phyloP scores from a whole-genome alignment of 768 basidiomycete species.

The Leccinum broughii region DNA sequence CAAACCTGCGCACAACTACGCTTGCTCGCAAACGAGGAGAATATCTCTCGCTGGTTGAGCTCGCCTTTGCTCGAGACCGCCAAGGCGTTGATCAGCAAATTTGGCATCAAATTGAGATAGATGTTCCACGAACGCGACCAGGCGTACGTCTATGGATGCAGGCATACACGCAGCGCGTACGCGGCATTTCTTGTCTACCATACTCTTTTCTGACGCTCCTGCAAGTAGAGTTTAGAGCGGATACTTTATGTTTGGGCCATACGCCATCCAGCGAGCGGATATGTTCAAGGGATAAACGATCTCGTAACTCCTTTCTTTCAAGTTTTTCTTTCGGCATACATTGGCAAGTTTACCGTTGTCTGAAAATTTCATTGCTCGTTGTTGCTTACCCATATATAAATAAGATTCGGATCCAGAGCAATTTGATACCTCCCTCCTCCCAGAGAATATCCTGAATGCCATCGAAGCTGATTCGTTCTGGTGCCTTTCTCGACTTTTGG shows the following conservation, averaged over 20 bases:
- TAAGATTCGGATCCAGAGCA: constrained; percentile 88
- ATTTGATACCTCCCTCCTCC: constrained; percentile 79
- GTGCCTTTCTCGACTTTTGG: constrained; percentile 93
- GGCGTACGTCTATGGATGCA: constrained; percentile 93
- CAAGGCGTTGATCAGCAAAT: constrained; percentile 92
- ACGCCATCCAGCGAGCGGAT: constrained; percentile 96
- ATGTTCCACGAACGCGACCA: constrained; percentile 93
- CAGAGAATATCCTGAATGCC: constrained; percentile 70
- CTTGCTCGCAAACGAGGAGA: constrained; percentile 90
- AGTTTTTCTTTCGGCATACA: constrained; percentile 93
- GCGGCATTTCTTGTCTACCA: constrained; percentile 22
- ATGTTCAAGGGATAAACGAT: constrained; percentile 99
- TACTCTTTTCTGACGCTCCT: constrained; percentile 20
- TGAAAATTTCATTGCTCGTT: background rate
- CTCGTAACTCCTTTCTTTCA: constrained; percentile 97
- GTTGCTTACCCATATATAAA: constrained; percentile 5
- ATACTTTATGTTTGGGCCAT: constrained; percentile 99
- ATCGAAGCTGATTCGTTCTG: constrained; percentile 98
- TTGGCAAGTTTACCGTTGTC: constrained; percentile 53
- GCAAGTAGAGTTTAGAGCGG: constrained; percentile 79
- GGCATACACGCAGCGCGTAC: constrained; percentile 82
- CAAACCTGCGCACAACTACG: constrained; percentile 69
- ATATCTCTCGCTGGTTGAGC: constrained; percentile 84
- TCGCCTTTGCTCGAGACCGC: constrained; percentile 85
- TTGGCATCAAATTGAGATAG: constrained; percentile 99